Conservation (phyloP, 805 yeast species). For the Debaryomyces maramus region DNA sequence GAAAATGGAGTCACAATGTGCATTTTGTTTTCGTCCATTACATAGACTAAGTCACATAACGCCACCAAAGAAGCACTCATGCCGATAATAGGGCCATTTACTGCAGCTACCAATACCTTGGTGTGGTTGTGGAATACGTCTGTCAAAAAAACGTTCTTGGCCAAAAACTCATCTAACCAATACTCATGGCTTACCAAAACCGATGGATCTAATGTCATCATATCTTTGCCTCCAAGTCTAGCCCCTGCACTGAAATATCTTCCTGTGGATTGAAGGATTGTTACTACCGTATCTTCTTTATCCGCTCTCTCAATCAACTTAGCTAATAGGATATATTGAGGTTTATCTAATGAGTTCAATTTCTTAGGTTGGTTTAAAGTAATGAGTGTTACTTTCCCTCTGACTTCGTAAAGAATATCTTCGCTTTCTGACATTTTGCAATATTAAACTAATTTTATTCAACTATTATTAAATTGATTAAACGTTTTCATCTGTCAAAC, state of each 20-base stretch:
- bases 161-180: slow-evolving; percentile 59
- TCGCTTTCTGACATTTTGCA: slow-evolving; percentile 18
- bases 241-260: slow-evolving; percentile 86
- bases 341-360: slow-evolving; percentile 66
- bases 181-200: slow-evolving; percentile 36
- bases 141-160: slow-evolving; percentile 70
- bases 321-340: slow-evolving; percentile 63
- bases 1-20: slow-evolving; percentile 74
- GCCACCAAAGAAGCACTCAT: slow-evolving; percentile 70
- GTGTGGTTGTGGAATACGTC: slow-evolving; percentile 67
- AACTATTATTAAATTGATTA: neutral
- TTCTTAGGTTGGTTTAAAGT: slow-evolving; percentile 61
- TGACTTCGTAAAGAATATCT: slow-evolving; percentile 41
- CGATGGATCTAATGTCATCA: slow-evolving; percentile 27
- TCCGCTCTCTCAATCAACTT: slow-evolving; percentile 62
- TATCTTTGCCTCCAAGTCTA: slow-evolving; percentile 49
- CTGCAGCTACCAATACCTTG: slow-evolving; percentile 68
- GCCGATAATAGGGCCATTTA: slow-evolving; percentile 89
- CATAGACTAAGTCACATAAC: slow-evolving; percentile 75
- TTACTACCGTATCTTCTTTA: slow-evolving; percentile 54
- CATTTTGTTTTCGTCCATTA: slow-evolving; percentile 55
- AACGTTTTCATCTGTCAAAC: no score
- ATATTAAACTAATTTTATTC: no score
- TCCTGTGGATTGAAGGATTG: slow-evolving; percentile 71
- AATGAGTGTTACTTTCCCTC: slow-evolving; percentile 57